These are phyloP conservation scores for Candida ulmi DNA, from an alignment of 805 yeast genomes.

Conservation along the genomic window DNA sequence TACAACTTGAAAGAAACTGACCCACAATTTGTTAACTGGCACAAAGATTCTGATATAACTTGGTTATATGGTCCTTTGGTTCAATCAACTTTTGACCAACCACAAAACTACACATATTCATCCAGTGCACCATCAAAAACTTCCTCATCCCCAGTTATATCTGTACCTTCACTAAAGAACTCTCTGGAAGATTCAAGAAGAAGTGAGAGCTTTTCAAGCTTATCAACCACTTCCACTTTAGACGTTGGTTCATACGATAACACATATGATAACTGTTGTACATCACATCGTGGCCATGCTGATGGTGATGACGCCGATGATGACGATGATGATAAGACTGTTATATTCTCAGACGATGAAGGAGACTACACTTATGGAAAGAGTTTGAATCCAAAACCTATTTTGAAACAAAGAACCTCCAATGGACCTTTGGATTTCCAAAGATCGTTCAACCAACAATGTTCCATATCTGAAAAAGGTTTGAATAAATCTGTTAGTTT, in stretches of 20 bases:
- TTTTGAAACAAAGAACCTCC: conserved; percentile 13
- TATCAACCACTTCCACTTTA: not conserved
- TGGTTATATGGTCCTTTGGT: conserved; percentile 87
- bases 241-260: not conserved
- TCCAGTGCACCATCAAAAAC: not conserved
- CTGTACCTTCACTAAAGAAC: conserved; percentile 2
- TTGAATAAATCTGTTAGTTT: conserved; percentile 21
- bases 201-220: conserved; percentile 7
- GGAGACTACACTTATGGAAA: not conserved
- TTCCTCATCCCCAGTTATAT: not conserved
- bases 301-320: conserved; percentile 1
- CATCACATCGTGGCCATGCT: not conserved
- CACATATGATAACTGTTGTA: conserved; percentile 1
- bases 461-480: not conserved
- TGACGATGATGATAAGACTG: conserved; percentile 2
- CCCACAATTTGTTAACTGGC: conserved; percentile 89
- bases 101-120: not conserved
- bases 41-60: conserved; percentile 88
- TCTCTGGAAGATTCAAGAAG: conserved; percentile 1
- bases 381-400: conserved; percentile 10
- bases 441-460: not conserved
- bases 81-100: not conserved
- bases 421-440: conserved; percentile 8
- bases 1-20: conserved; percentile 53
- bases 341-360: conserved; percentile 5